These are phyloP conservation scores for Tuber microsphaerosporum DNA, from an alignment of 495 filamentous ascomycete genomes.

Conservation along the genomic window DNA sequence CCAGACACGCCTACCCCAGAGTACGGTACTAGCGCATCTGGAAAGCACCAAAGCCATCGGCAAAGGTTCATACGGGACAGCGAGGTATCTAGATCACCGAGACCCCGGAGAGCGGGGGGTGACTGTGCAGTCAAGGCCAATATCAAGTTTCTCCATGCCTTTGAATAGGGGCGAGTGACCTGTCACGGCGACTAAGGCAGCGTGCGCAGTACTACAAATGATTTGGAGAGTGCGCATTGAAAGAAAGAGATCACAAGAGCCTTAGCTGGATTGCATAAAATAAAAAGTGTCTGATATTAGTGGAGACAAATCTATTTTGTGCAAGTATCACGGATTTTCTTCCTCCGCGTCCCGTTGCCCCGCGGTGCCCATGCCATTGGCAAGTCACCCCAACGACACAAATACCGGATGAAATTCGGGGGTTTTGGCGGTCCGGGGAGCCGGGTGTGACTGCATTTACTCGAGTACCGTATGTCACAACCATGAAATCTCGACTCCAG, in stretches of 20 bases:
- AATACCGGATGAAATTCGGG: too few relatives aligned
- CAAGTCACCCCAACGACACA: not conserved
- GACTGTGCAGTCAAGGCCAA: not conserved
- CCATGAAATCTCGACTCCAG: not conserved
- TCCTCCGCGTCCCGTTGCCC: not conserved
- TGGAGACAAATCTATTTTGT: not conserved
- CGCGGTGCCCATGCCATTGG: not conserved
- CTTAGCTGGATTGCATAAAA: too few relatives aligned
- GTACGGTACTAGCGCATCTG: too few relatives aligned
- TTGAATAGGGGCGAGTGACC: not conserved
- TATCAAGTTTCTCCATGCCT: not conserved
- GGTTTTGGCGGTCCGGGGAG: not conserved
- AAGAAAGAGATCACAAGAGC: too few relatives aligned
- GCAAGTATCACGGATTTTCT: not conserved
- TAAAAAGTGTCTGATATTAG: not conserved
- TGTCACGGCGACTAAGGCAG: not conserved
- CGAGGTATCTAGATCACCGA: too few relatives aligned
- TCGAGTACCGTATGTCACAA: too few relatives aligned
- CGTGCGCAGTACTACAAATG: too few relatives aligned
- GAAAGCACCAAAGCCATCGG: too few relatives aligned
- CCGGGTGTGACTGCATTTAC: not conserved
- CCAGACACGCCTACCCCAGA: too few relatives aligned
- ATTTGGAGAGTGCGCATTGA: too few relatives aligned
- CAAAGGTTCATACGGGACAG: too few relatives aligned
- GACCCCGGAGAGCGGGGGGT: too few relatives aligned